Percentiles rank a stretch among this genome's conserved stretches.
Conservation (phyloP, 345 rosid genomes). For the Mercurialis annua region DNA sequence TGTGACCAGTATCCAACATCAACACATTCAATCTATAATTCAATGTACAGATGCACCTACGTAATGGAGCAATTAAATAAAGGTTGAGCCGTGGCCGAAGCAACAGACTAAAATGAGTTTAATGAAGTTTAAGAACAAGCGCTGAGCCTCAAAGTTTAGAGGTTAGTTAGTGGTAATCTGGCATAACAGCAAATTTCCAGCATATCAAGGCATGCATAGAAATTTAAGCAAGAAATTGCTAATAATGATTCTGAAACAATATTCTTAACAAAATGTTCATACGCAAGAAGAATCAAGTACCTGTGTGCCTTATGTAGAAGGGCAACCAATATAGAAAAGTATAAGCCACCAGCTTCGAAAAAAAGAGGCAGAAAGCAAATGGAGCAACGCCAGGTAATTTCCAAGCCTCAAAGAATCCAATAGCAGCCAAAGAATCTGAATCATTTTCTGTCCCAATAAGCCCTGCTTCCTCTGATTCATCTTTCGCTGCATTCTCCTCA, state of each 20-base stretch:
- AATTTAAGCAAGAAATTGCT: not conserved
- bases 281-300: slow-evolving; percentile 27
- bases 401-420: slow-evolving; percentile 88
- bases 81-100: not conserved
- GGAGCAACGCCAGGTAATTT: slow-evolving; percentile 85
- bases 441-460: slow-evolving; percentile 29
- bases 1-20: not conserved
- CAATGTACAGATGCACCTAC: not conserved
- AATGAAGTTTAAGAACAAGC: not conserved
- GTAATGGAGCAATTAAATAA: slow-evolving; percentile 6
- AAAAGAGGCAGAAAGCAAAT: slow-evolving; percentile 81
- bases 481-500: slow-evolving; percentile 38
- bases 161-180: not conserved
- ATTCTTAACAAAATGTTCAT: not conserved
- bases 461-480: slow-evolving; percentile 54
- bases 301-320: slow-evolving; percentile 83
- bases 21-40: not conserved
- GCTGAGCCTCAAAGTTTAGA: not conserved
- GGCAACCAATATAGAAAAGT: slow-evolving; percentile 94
- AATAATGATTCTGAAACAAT: not conserved
- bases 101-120: not conserved
- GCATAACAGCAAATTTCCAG: not conserved
- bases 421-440: slow-evolving; percentile 42
- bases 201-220: not conserved
- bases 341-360: slow-evolving; percentile 91